Base-by-base conservation (phyloP, 306 rosid species). In the Dryas alaskensis region DNA sequence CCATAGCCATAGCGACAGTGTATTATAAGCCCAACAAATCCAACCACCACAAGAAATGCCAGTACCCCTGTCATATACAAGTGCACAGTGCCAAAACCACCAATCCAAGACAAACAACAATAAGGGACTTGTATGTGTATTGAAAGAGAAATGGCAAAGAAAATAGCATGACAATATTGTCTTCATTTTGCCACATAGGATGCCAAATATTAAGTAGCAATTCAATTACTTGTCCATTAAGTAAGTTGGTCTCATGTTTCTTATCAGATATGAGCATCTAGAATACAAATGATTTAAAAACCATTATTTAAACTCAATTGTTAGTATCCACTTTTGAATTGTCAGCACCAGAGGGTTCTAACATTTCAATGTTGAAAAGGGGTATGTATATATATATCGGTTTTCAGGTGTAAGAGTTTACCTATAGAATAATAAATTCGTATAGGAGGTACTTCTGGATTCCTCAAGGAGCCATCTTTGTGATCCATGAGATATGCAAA, bases 381-480 rank as follows among this genome's bases (percentile, higher is more conserved):
- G 79, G 17, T 52, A 69, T 8, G 6, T 19, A n/a, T 4, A 70
- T 8, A 12, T 19, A n/a, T 4, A 70, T 55, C 43, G 13, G 42
- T 57, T 60, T 7, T 37, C 45, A 59, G 67, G 67, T 37, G 55
- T 8, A 72, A 59, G 51, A 70, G 68, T 76, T 88, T 89, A 95
- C 98, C 99, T 62, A 95, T 88, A 78, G 93, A 87, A 74, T 92
- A 95, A 80, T 95, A 95, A 80, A 95, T 92, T 78, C 98, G 99
- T 79, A 95, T 83, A 27, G 99, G 99, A 83, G 88, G 99, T 76
- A 22, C 22, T 81, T 95, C 74, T 22, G 99, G 90, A 82, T 92
- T 92, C 84, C 98, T 90, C 87, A 92, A 95, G 60, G 81, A 58
- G 43, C 98, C 99, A 81, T 95, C 98, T 86, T 86, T 95, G 88